Conservation (phyloP, 2,329 filamentous ascomycete genomes). For the Fusarium sp. region DNA sequence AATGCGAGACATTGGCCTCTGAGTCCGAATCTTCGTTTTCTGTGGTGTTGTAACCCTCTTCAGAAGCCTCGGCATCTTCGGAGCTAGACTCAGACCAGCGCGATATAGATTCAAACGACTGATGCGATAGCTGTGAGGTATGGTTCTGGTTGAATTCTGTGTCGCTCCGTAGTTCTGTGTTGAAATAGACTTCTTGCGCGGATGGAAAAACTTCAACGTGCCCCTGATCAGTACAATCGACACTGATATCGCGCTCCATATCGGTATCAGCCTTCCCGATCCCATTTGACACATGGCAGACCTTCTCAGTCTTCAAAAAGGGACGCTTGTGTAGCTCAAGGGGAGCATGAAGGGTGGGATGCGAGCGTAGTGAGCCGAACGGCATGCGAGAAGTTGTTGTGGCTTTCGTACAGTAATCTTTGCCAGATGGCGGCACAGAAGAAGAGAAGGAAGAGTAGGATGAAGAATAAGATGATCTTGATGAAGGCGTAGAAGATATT, state of each 20-base stretch:
- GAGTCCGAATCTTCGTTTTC: background rate
- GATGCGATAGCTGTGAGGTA: background rate
- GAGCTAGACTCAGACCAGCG: background rate
- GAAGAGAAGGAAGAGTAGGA: too few species aligned
- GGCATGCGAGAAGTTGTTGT: background rate
- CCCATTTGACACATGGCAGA: background rate
- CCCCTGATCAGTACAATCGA: too few species aligned
- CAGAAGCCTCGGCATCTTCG: background rate
- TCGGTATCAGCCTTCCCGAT: background rate
- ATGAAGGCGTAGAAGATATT: too few species aligned
- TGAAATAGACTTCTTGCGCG: background rate
- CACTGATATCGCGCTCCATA: too few species aligned
- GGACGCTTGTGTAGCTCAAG: background rate
- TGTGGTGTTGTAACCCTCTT: background rate
- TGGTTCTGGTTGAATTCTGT: accelerated
- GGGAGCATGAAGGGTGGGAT: background rate
- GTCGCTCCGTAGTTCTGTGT: background rate
- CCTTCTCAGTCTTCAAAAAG: background rate
- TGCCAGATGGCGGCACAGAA: background rate
- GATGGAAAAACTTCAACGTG: too few species aligned
- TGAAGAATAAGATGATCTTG: too few species aligned
- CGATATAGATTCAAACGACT: background rate
- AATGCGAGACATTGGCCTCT: background rate
- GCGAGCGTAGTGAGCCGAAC: background rate
- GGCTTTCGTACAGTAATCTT: background rate